These are phyloP conservation scores for Fusarium ramigenum DNA, from an alignment of 2,329 filamentous ascomycete species.

Conservation along the genomic window DNA sequence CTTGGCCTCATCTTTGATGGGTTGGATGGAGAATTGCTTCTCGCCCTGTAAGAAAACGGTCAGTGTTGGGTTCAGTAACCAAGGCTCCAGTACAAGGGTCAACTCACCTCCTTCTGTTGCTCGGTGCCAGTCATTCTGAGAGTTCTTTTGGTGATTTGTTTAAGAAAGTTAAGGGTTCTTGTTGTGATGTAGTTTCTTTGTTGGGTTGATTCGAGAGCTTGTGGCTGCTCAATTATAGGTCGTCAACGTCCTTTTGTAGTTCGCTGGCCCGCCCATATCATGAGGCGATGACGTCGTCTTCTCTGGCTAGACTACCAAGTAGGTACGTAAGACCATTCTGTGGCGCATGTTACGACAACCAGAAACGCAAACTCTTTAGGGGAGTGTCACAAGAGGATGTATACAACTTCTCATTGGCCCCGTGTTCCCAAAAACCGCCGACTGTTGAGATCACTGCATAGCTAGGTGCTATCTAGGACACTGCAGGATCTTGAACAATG, in stretches of 20 bases:
- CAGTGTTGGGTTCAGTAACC: background rate
- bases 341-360: constrained; percentile 28
- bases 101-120: constrained; percentile 46
- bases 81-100: background rate
- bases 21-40: constrained; percentile 58
- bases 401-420: constrained; percentile 18
- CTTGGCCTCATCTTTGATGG: constrained; percentile 55
- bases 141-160: constrained; percentile 6
- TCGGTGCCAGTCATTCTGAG: constrained; percentile 45
- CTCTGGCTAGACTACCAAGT: constrained; percentile 19
- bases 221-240: background rate
- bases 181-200: background rate
- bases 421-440: background rate
- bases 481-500: constrained; percentile 26
- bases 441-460: constrained; percentile 12
- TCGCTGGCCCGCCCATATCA: constrained; percentile 7
- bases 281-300: constrained; percentile 42
- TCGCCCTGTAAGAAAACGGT: constrained; percentile 46
- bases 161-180: background rate
- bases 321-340: constrained; percentile 35
- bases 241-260: constrained; percentile 39
- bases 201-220: constrained; percentile 5
- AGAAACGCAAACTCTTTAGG: constrained; percentile 22
- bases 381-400: constrained; percentile 34
- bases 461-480: constrained; percentile 5